Percentiles rank a stretch among this genome's conserved stretches.
Evolutionary conservation across 768 basidiomycete genomes (phyloP).

Genomic region (Suillus fuscotomentosus): DNA sequence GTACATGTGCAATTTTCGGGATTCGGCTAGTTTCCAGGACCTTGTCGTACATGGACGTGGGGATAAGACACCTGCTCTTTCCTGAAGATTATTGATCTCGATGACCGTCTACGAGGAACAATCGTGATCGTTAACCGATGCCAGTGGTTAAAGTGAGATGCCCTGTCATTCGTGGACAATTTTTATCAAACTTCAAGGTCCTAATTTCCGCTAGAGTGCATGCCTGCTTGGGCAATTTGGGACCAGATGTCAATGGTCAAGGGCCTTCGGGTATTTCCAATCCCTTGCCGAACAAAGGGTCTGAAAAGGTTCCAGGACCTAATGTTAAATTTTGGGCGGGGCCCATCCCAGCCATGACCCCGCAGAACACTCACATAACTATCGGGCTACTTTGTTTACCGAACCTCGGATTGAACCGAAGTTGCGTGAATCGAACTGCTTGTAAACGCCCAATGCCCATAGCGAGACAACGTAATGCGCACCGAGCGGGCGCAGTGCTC

Average conservation of each 20-base stretch:
- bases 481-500: conserved; percentile 12
- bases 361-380: conserved; percentile 16
- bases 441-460: conserved; percentile 29
- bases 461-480: conserved; percentile 29
- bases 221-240: conserved; percentile 49
- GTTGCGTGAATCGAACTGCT: conserved; percentile 38
- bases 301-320: conserved; percentile 36
- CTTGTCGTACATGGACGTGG: not conserved
- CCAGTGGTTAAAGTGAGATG: conserved; percentile 33
- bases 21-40: not conserved
- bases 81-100: not conserved
- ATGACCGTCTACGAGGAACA: not conserved
- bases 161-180: conserved; percentile 35
- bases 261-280: not conserved
- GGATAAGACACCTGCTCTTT: not conserved
- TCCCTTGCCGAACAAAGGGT: not conserved
- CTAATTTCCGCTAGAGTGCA: conserved; percentile 41
- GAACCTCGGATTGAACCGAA: conserved; percentile 37
- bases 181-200: conserved; percentile 36
- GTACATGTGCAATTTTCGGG: not conserved
- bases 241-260: conserved; percentile 37
- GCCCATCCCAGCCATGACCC: conserved; percentile 46
- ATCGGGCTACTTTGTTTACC: conserved; percentile 36
- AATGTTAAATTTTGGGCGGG: conserved; percentile 43
- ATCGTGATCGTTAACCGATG: conserved; percentile 44